These are phyloP conservation scores for Verbascum thapsus DNA, from an alignment of 257 asterid genomes.

Conservation along the genomic window DNA sequence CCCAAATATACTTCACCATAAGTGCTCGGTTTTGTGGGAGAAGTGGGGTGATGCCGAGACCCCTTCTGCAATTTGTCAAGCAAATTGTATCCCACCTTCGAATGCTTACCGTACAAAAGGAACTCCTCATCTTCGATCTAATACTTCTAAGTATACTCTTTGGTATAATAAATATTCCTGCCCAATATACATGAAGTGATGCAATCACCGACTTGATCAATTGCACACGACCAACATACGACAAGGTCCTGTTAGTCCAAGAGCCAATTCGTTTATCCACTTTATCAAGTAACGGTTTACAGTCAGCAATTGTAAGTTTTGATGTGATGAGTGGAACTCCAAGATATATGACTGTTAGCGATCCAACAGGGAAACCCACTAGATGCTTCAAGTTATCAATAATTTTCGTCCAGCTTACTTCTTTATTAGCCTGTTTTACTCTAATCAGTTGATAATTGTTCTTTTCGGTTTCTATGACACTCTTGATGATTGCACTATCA, in stretches of 20 bases:
- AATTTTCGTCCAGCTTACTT: background rate
- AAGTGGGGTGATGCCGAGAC: no score
- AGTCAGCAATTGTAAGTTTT: background rate
- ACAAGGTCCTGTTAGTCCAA: background rate
- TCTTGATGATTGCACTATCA: constrained; percentile 9
- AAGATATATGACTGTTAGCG: background rate
- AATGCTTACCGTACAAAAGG: background rate
- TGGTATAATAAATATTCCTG: background rate
- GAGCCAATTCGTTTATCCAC: background rate
- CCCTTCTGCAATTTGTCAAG: no score
- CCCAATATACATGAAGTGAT: background rate
- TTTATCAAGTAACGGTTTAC: background rate
- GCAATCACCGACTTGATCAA: background rate
- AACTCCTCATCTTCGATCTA: background rate
- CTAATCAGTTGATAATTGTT: background rate
- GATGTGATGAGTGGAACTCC: background rate
- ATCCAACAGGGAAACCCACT: background rate
- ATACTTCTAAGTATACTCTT: background rate
- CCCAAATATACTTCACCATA: no score
- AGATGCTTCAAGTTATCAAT: background rate
- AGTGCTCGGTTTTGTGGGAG: no score
- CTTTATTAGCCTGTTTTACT: background rate
- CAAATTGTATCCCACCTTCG: no score
- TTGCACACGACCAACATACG: background rate
- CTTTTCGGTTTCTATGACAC: background rate